Percentiles rank a stretch among this genome's conserved stretches.
phyloP scores from a whole-genome alignment of 2,329 filamentous ascomycete species.

The Trichoderma breve region DNA sequence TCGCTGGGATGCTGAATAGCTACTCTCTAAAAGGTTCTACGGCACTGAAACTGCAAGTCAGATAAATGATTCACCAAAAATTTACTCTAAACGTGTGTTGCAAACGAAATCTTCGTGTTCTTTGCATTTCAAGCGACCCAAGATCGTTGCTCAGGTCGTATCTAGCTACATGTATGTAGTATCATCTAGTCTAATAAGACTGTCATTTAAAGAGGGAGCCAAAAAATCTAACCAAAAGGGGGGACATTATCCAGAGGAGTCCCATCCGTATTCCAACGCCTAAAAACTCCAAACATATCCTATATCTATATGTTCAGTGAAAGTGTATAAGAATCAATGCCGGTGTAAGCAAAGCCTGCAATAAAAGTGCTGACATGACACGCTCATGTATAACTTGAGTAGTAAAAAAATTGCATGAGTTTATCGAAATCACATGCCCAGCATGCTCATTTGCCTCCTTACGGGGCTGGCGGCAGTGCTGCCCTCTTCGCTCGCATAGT shows the following conservation, averaged over 20 bases:
- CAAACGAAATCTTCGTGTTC: not conserved
- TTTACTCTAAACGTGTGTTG: not conserved
- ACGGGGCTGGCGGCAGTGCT: constrained; percentile 66
- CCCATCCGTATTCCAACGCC: not conserved
- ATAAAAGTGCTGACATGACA: constrained; percentile 1
- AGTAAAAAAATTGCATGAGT: not conserved
- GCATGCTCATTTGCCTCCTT: constrained; percentile 69
- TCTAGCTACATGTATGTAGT: constrained; percentile 1
- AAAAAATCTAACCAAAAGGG: not conserved
- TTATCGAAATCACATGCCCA: constrained; percentile 44
- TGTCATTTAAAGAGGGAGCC: not conserved
- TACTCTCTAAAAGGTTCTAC: not conserved
- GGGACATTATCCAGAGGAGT: not conserved
- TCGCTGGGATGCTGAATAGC: not conserved
- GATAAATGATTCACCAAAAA: not conserved
- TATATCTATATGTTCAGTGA: constrained; percentile 12
- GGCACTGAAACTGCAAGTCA: not conserved
- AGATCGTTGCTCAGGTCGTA: not conserved
- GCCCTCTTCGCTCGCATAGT: constrained; percentile 70
- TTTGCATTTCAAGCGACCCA: not conserved
- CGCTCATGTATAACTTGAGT: not conserved
- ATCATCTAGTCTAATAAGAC: not conserved
- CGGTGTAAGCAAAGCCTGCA: not conserved
- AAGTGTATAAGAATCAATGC: not conserved
- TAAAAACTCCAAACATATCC: not conserved